phyloP scores from a whole-genome alignment of 345 rosid genomes.

The Turritis glabra region DNA sequence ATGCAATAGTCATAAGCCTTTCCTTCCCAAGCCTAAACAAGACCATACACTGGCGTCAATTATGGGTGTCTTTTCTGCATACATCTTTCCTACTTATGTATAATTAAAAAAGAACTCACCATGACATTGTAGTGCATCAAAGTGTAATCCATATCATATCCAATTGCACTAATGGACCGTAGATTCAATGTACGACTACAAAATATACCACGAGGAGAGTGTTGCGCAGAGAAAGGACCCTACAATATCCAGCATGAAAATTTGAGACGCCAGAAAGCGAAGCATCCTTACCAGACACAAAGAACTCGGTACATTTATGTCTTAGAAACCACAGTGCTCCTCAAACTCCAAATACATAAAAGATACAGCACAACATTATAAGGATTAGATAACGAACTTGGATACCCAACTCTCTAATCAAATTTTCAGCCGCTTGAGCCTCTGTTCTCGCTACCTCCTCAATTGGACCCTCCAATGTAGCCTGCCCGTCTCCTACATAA shows the following conservation, averaged over 20 bases:
- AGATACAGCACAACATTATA: neutral
- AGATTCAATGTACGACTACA: conserved; percentile 94
- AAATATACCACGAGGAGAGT: conserved; percentile 89
- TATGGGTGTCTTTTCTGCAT: neutral
- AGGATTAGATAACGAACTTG: conserved; percentile 51
- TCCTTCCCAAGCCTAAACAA: conserved; percentile 95
- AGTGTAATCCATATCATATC: conserved; percentile 99
- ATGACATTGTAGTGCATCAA: conserved; percentile 90
- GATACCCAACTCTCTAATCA: conserved; percentile 75
- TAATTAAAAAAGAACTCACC: conserved; percentile 45
- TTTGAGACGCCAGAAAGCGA: conserved; percentile 20
- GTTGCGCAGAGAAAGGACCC: conserved; percentile 80
- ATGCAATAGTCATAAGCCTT: conserved; percentile 94
- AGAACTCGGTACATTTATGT: neutral
- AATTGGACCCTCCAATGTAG: conserved; percentile 78
- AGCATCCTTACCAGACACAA: neutral
- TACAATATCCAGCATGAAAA: conserved; percentile 32
- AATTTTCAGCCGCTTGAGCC: conserved; percentile 69
- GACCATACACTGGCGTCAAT: conserved; percentile 5
- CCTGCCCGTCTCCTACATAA: conserved; percentile 56
- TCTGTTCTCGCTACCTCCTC: conserved; percentile 82
- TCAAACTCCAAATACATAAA: neutral
- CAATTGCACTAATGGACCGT: conserved; percentile 92
- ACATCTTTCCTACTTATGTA: neutral
- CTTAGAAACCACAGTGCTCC: neutral